These are phyloP conservation scores for Coprinellus aureogranulatus DNA, from an alignment of 768 basidiomycete genomes.

Conservation along the genomic window DNA sequence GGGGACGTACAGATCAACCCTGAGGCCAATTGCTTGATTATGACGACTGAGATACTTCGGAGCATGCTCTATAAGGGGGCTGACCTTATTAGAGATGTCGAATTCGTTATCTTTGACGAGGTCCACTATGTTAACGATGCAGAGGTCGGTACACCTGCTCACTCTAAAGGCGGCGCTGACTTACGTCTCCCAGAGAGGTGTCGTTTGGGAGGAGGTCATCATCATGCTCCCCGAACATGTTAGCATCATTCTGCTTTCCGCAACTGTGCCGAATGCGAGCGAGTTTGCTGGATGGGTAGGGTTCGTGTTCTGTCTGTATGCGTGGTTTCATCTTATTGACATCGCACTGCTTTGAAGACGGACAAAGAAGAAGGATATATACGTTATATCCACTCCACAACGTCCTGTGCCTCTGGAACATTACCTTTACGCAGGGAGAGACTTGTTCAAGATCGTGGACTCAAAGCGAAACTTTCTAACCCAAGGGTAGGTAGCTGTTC, in stretches of 20 bases:
- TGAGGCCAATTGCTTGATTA: slow-evolving; percentile 93
- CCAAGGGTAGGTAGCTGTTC: slow-evolving; percentile 61
- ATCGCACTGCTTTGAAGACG: slow-evolving; percentile 52
- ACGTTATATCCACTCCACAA: slow-evolving; percentile 95
- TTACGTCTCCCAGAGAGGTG: slow-evolving; percentile 68
- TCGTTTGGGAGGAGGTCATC: slow-evolving; percentile 99
- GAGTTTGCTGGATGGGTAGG: slow-evolving; percentile 99
- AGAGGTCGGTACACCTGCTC: slow-evolving; percentile 57
- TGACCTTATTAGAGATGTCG: slow-evolving; percentile 96
- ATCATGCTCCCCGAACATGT: slow-evolving; percentile 99
- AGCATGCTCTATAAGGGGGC: slow-evolving; percentile 99
- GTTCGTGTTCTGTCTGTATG: slow-evolving; percentile 38
- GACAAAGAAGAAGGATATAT: slow-evolving; percentile 99
- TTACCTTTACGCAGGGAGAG: slow-evolving; percentile 91
- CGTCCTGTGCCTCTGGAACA: slow-evolving; percentile 97
- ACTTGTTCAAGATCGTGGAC: slow-evolving; percentile 91
- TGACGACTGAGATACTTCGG: slow-evolving; percentile 97
- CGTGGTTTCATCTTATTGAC: not conserved
- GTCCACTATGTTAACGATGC: slow-evolving; percentile 99
- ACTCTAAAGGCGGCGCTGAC: not conserved
- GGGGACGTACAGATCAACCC: slow-evolving; percentile 99
- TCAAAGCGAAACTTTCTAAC: slow-evolving; percentile 68
- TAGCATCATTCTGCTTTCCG: slow-evolving; percentile 94
- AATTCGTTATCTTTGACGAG: slow-evolving; percentile 99
- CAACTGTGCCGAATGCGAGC: slow-evolving; percentile 96